Conservation (phyloP, 176 grass and related monocot species). For the Raddia distichophylla region DNA sequence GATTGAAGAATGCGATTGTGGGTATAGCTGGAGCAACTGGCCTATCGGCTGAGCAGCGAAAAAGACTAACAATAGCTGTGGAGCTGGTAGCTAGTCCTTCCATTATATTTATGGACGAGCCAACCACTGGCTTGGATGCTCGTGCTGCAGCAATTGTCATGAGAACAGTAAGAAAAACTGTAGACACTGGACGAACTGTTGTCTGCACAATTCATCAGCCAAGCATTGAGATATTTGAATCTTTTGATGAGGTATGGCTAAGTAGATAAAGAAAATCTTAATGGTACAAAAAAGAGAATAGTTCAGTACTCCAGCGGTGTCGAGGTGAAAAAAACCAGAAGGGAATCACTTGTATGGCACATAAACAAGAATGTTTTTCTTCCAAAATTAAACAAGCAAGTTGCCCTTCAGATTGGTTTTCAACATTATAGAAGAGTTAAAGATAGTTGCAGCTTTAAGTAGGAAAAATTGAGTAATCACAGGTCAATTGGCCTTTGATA, state of each 20-base stretch:
- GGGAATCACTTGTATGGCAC: slow-evolving; percentile 1
- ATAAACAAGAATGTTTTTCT: slow-evolving; percentile 6
- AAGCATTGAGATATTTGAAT: slow-evolving; percentile 95
- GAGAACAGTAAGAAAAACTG: slow-evolving; percentile 90
- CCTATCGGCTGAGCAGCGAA: slow-evolving; percentile 80
- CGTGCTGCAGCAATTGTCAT: slow-evolving; percentile 93
- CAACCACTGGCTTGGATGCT: slow-evolving; percentile 87
- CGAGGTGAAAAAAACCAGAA: slow-evolving; percentile 6
- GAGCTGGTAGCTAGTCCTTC: slow-evolving; percentile 91
- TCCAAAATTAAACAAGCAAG: slow-evolving; percentile 13
- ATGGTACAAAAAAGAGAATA: neutral
- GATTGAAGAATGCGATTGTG: slow-evolving; percentile 80
- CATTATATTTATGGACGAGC: slow-evolving; percentile 97
- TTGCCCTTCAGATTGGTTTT: neutral
- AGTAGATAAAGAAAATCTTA: slow-evolving; percentile 8
- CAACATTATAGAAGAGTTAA: slow-evolving; percentile 8
- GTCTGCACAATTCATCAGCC: slow-evolving; percentile 97
- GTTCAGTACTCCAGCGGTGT: slow-evolving; percentile 16
- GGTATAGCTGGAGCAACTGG: slow-evolving; percentile 69
- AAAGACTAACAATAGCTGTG: slow-evolving; percentile 90
- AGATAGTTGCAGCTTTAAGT: neutral
- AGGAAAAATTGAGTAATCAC: neutral
- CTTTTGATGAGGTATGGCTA: slow-evolving; percentile 84
- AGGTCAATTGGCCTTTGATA: slow-evolving; percentile 6
- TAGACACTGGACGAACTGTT: slow-evolving; percentile 91